Evolutionary conservation across 371 early-diverging fungal genomes (phyloP).

Genomic region (Mucor plumbeus): DNA sequence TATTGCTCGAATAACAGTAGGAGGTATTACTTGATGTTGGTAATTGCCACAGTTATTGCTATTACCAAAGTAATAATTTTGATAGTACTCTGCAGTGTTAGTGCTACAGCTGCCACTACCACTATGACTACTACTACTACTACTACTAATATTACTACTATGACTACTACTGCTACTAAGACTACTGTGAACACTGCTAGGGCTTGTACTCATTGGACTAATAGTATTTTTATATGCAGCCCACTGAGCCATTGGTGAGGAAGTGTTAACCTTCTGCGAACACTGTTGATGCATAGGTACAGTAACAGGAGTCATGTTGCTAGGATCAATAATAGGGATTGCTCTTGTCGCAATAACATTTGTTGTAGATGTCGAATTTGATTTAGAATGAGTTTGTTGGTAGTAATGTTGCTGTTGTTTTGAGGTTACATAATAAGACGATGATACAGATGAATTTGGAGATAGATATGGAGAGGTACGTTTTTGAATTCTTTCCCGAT

Average conservation of each 20-base stretch:
- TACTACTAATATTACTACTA: slow-evolving; percentile 5
- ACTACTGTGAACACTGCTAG: slow-evolving; percentile 3
- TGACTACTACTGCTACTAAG: slow-evolving; percentile 2
- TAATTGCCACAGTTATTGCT: background rate
- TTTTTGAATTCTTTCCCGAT: slow-evolving; percentile 46
- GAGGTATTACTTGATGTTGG: background rate
- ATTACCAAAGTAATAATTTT: background rate
- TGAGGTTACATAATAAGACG: background rate
- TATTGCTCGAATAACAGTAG: slow-evolving; percentile 11
- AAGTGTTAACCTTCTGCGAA: slow-evolving; percentile 3
- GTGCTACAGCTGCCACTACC: background rate
- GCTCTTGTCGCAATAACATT: slow-evolving; percentile 22
- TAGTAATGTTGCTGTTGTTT: background rate
- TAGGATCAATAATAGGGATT: slow-evolving; percentile 52
- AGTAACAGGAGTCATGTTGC: slow-evolving; percentile 46
- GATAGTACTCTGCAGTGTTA: background rate
- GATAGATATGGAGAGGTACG: slow-evolving; percentile 46
- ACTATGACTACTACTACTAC: slow-evolving; percentile 7
- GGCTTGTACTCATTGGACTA: slow-evolving; percentile 6
- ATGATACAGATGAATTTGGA: slow-evolving; percentile 19
- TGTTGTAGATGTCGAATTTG: background rate
- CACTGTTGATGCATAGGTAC: slow-evolving; percentile 22
- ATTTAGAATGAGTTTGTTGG: slow-evolving; percentile 3
- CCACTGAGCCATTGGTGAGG: slow-evolving; percentile 20
- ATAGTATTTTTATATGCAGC: slow-evolving; percentile 4